Conservation (phyloP, 2,329 filamentous ascomycete genomes). For the Thermoascus crustaceus region DNA sequence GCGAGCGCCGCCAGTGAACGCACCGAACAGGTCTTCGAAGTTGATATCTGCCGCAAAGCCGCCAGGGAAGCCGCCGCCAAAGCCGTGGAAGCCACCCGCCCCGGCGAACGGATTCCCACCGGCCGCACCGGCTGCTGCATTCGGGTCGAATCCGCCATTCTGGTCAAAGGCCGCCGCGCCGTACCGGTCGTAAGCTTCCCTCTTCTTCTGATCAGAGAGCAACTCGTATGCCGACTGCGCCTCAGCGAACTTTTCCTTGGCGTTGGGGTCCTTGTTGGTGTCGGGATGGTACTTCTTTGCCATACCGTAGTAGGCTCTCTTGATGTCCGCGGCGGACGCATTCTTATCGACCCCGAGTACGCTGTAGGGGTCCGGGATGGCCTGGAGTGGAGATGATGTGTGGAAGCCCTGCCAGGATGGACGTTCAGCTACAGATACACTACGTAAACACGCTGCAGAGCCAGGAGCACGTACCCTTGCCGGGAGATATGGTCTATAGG, state of each 20-base stretch:
- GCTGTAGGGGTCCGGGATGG: slow-evolving; percentile 76
- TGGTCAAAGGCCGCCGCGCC: slow-evolving; percentile 68
- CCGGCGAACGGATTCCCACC: slow-evolving; percentile 47
- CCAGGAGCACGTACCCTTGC: slow-evolving; percentile 30
- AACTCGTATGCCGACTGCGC: slow-evolving; percentile 92
- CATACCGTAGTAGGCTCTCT: slow-evolving; percentile 95
- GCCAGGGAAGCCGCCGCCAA: slow-evolving; percentile 47
- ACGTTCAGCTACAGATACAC: neutral
- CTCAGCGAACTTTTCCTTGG: slow-evolving; percentile 90
- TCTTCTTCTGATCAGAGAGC: slow-evolving; percentile 86
- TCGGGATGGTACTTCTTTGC: slow-evolving; percentile 98
- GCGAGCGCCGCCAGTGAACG: slow-evolving; percentile 60
- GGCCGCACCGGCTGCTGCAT: slow-evolving; percentile 47
- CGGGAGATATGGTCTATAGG: no score
- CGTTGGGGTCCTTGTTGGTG: slow-evolving; percentile 89
- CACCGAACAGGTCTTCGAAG: slow-evolving; percentile 91
- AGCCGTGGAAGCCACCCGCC: slow-evolving; percentile 54
- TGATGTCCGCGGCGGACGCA: slow-evolving; percentile 81
- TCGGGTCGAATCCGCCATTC: slow-evolving; percentile 69
- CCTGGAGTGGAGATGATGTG: slow-evolving; percentile 49
- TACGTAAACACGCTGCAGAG: no score
- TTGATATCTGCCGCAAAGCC: slow-evolving; percentile 80
- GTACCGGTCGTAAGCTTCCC: slow-evolving; percentile 83
- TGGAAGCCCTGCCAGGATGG: slow-evolving; percentile 33
- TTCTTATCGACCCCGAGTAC: slow-evolving; percentile 74